Evolutionary conservation across 2,329 filamentous ascomycete species (phyloP).

Genomic region (Exophiala calicioides): DNA sequence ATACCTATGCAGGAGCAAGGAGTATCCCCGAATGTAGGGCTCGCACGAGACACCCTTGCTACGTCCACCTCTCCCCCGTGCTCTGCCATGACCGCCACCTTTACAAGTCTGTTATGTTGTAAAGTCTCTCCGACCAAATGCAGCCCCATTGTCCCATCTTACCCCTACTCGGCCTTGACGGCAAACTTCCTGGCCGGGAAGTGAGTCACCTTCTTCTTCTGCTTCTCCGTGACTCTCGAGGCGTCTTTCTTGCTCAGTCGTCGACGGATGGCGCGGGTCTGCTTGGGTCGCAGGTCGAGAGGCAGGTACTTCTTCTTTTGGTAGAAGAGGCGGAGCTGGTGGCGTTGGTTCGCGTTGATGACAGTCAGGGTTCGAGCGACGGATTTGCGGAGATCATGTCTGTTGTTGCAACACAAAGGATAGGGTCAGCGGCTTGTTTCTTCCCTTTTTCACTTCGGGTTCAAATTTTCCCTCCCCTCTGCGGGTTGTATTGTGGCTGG

Average conservation of each 20-base stretch:
- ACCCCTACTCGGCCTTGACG: constrained; percentile 69
- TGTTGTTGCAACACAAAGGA: constrained; percentile 45
- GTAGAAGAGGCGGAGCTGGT: constrained; percentile 98
- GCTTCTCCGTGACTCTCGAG: constrained; percentile 81
- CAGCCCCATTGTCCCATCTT: too few species aligned
- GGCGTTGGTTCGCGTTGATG: constrained; percentile 99
- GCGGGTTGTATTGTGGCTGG: too few species aligned
- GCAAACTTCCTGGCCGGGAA: constrained; percentile 99
- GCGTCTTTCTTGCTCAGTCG: constrained; percentile 90
- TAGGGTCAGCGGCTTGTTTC: neutral
- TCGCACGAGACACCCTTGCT: neutral
- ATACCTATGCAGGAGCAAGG: neutral
- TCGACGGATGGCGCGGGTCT: constrained; percentile 97
- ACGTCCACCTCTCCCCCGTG: neutral
- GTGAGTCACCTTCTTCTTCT: constrained; percentile 92
- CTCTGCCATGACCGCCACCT: neutral
- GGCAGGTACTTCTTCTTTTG: constrained; percentile 99
- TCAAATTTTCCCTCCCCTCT: too few species aligned
- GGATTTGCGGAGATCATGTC: constrained; percentile 98
- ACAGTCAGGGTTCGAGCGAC: constrained; percentile 98
- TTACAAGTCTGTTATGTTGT: too few species aligned
- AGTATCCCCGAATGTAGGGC: neutral
- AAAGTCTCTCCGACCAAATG: too few species aligned
- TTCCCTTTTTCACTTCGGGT: too few species aligned
- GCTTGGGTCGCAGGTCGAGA: constrained; percentile 97